These are phyloP conservation scores for Stemphylium lycopersici DNA, from an alignment of 2,329 filamentous ascomycete species.

Conservation along the genomic window DNA sequence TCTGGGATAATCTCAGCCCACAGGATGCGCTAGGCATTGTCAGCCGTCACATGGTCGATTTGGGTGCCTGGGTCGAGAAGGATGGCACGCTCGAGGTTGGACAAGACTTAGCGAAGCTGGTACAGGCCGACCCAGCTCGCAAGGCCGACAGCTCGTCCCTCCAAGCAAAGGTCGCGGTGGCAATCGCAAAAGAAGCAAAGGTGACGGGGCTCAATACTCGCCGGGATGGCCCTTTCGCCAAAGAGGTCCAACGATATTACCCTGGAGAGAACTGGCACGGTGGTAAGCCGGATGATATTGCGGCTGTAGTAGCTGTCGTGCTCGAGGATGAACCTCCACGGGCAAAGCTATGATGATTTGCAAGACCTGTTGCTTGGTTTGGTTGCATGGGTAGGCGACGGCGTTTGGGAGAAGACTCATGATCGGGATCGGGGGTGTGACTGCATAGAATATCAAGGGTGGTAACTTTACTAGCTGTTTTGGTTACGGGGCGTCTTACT, in stretches of 20 bases:
- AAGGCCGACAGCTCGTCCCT: constrained; percentile 61
- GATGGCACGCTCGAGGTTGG: constrained; percentile 58
- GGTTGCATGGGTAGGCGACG: constrained; percentile 34
- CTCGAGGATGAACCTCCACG: constrained; percentile 31
- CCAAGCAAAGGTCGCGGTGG: constrained; percentile 78
- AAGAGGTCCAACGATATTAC: constrained; percentile 87
- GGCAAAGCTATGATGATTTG: constrained; percentile 22
- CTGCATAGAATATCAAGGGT: constrained; percentile 15
- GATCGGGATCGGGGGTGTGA: constrained; percentile 14
- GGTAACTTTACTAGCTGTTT: constrained; percentile 4
- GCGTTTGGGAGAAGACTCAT: constrained; percentile 28
- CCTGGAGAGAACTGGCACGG: constrained; percentile 87
- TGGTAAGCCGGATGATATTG: constrained; percentile 96
- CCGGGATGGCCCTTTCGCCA: constrained; percentile 90
- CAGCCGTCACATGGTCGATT: constrained; percentile 74
- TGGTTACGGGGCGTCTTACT: constrained; percentile 2
- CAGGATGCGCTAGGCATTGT: constrained; percentile 86
- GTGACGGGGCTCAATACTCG: constrained; percentile 80
- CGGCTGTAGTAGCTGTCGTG: constrained; percentile 71
- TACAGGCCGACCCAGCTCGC: constrained; percentile 55
- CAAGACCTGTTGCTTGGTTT: constrained; percentile 27
- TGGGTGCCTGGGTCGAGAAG: constrained; percentile 75
- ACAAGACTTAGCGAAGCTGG: constrained; percentile 63
- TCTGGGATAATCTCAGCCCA: constrained; percentile 94
- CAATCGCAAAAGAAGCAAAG: constrained; percentile 83